Evolutionary conservation across 805 yeast species (phyloP).

Genomic region (Monosporozyma unispora): DNA sequence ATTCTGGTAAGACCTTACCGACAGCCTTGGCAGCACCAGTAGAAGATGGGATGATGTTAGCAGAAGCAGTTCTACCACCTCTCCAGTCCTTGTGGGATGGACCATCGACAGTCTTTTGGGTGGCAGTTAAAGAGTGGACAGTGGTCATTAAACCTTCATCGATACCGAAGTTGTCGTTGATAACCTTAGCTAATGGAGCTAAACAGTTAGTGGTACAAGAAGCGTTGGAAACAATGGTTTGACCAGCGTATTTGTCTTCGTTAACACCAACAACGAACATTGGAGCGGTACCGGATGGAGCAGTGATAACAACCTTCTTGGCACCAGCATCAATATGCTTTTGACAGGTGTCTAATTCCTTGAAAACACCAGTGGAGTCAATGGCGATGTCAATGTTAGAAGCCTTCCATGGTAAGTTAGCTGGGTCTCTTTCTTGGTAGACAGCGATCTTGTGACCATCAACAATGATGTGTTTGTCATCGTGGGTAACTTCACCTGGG

Average conservation of each 20-base stretch:
- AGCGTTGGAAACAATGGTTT: constrained; percentile 57
- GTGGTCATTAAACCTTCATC: constrained; percentile 73
- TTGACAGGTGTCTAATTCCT: constrained; percentile 54
- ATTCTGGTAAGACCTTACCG: constrained; percentile 63
- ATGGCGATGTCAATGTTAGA: constrained; percentile 52
- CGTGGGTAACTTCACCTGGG: constrained; percentile 48
- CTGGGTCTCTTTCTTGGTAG: constrained; percentile 61
- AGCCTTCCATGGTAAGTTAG: constrained; percentile 60
- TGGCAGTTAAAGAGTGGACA: constrained; percentile 63
- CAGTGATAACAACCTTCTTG: constrained; percentile 63
- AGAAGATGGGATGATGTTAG: constrained; percentile 66
- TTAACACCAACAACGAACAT: constrained; percentile 69
- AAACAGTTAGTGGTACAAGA: constrained; percentile 70
- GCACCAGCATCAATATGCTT: constrained; percentile 68
- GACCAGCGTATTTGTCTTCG: constrained; percentile 49
- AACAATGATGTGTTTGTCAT: constrained; percentile 43
- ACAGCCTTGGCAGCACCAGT: constrained; percentile 75
- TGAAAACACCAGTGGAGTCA: constrained; percentile 69
- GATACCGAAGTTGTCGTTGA: constrained; percentile 57
- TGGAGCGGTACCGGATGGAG: constrained; percentile 65
- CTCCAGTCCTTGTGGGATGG: constrained; percentile 76
- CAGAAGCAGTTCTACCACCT: constrained; percentile 73
- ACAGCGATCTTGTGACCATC: constrained; percentile 44
- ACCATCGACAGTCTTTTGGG: constrained; percentile 69
- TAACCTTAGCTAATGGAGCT: constrained; percentile 64